phyloP scores from a whole-genome alignment of 345 rosid species.

The Eucalyptus tenuipes region DNA sequence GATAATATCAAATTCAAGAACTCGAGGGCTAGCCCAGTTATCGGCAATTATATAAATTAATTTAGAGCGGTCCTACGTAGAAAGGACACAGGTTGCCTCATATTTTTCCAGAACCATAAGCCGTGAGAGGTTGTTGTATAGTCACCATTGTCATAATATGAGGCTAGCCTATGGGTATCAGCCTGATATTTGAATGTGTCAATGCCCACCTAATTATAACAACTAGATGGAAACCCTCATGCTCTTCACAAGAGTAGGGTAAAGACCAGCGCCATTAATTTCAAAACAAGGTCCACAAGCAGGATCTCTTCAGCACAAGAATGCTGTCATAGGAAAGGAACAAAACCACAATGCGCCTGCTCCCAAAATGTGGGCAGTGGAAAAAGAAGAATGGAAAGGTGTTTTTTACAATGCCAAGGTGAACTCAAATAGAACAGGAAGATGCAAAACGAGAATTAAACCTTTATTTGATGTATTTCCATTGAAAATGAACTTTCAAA shows the following conservation, averaged over 20 bases:
- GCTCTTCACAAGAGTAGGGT: background rate
- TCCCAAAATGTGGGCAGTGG: background rate
- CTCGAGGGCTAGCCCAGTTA: background rate
- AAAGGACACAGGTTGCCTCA: background rate
- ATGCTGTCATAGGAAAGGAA: background rate
- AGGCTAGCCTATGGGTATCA: background rate
- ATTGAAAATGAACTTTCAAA: slow-evolving; percentile 92
- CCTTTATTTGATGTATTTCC: slow-evolving; percentile 98
- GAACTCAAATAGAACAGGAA: background rate
- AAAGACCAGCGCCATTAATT: background rate
- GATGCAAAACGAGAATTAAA: slow-evolving; percentile 1
- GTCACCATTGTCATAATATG: background rate
- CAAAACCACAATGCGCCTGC: background rate
- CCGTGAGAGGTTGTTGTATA: background rate
- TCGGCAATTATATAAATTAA: background rate
- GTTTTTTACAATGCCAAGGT: background rate
- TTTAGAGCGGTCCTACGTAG: background rate
- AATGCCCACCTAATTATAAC: background rate
- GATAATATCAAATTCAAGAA: background rate
- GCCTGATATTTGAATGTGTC: background rate
- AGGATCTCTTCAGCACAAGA: background rate
- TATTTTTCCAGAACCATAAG: background rate
- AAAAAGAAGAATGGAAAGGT: background rate
- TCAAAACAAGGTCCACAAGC: background rate
- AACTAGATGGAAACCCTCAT: background rate